Conservation (phyloP, 805 yeast genomes). For the Phaffomyces opuntiae region DNA sequence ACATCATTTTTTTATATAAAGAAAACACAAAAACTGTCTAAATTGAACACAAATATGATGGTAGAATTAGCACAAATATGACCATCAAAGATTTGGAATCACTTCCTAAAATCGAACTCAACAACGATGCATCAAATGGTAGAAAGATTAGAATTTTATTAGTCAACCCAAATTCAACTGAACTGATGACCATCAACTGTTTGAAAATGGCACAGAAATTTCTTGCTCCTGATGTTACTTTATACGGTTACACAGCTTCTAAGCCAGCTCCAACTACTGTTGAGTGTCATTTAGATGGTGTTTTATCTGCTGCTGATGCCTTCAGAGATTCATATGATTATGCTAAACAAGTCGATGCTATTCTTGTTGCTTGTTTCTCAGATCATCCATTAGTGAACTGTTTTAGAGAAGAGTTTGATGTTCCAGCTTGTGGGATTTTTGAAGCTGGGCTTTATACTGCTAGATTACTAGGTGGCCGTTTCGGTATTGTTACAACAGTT, state of each 20-base stretch:
- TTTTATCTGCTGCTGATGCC: constrained; percentile 26
- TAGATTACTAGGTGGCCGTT: constrained; percentile 26
- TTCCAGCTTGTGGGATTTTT: constrained; percentile 28
- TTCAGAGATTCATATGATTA: constrained; percentile 25
- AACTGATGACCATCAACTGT: constrained; percentile 26
- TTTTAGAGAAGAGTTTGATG: constrained; percentile 28
- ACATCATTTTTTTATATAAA: neutral
- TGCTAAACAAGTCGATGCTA: constrained; percentile 24
- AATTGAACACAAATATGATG: too few species aligned
- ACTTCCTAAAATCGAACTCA: constrained; percentile 11
- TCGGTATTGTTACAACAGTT: constrained; percentile 27
- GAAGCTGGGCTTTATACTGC: constrained; percentile 30
- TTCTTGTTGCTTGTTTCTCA: constrained; percentile 29
- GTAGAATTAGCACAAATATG: neutral
- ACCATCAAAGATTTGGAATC: constrained; percentile 8
- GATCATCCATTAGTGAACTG: constrained; percentile 30
- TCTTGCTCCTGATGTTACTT: constrained; percentile 24
- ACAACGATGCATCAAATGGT: neutral
- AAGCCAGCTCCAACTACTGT: constrained; percentile 24
- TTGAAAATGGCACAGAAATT: constrained; percentile 23
- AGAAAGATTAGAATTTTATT: constrained; percentile 21
- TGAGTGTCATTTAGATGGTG: constrained; percentile 30
- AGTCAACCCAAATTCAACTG: constrained; percentile 27
- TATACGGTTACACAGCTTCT: constrained; percentile 27
- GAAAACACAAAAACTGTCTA: neutral